Evolutionary conservation across 2,329 filamentous ascomycete genomes (phyloP).

Genomic region (Aureobasidium sp.): DNA sequence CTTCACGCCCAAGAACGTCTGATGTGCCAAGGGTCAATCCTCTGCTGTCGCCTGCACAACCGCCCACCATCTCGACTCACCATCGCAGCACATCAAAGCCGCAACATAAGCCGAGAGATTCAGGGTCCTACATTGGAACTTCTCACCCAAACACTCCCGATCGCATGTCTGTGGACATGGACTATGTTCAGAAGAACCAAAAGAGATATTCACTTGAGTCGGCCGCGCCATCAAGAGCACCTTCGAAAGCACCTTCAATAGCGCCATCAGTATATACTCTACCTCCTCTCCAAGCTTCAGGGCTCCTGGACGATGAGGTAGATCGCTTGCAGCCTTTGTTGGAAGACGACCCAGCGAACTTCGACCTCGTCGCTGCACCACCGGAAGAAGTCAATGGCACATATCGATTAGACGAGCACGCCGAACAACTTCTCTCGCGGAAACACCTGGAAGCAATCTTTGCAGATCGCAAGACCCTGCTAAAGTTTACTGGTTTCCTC

Average conservation of each 20-base stretch:
- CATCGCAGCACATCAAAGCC: neutral
- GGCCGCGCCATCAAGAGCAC: neutral
- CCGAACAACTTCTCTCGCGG: slow-evolving; percentile 58
- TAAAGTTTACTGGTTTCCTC: slow-evolving; percentile 62
- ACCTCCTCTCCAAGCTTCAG: slow-evolving; percentile 40
- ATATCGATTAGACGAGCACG: slow-evolving; percentile 57
- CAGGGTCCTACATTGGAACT: slow-evolving; percentile 1
- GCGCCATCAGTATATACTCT: slow-evolving; percentile 20
- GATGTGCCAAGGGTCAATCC: neutral
- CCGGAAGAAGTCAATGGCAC: slow-evolving; percentile 25
- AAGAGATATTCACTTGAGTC: neutral
- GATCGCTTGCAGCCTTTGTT: slow-evolving; percentile 42
- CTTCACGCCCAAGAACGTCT: neutral
- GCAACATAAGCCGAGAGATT: neutral
- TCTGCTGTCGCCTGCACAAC: neutral
- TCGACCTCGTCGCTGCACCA: slow-evolving; percentile 45
- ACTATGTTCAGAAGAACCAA: neutral
- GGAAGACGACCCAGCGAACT: slow-evolving; percentile 49
- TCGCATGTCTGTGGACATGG: neutral
- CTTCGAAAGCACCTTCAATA: neutral
- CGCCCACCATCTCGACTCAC: neutral
- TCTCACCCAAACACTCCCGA: neutral
- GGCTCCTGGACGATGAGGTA: slow-evolving; percentile 31
- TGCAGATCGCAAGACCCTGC: slow-evolving; percentile 53
- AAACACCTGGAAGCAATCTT: slow-evolving; percentile 62